Base-by-base conservation (phyloP, 73 alveolate species). In the Paramecium caudatum region DNA sequence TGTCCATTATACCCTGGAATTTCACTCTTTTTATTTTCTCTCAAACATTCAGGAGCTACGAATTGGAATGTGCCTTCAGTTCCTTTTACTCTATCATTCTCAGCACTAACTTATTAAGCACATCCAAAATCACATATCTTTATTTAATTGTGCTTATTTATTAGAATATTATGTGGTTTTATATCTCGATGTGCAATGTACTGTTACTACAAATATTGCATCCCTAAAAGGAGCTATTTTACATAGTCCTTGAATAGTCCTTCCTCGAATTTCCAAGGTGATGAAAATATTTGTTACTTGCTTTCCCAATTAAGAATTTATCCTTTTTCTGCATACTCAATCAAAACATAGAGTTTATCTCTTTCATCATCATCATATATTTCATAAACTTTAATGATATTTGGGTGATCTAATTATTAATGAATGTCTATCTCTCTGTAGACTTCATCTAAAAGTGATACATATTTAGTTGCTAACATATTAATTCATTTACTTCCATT, bases 71-170 rank as follows among this genome's bases (percentile, higher is more conserved):
- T 45, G 9, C 99, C 98, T 83, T 94, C 96, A 0, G 99, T 94
- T 62, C 95, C 98, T 74, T 78, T 92, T 87, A 45, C 96, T 91
- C 50, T 91, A 90, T 90, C 94, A 93, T 88, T 92, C 87, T 21
- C 70, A 94, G 47, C 41, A 13, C 65, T 94, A 86, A 32, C 61
- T 86, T 61, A 86, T 50, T 61, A 97, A 82, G 80, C 94, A 90
- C 48, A 16, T 0, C 98, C 99, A 91, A 96, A 95, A 65, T 95
- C 99, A 13, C 97, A 45, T 81, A 96, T 87, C 90, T 95, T 95
- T 12, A 95, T 47, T 21, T 87, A 82, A 81, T 96, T 91, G 32
- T 91, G 45, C 65, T 94, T 91, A 36, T 91, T 96, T 17, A 96
- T 49, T 41, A 95, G 93, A 39, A 96, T 80, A 84, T 96, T 95